Evolutionary conservation across 345 rosid genomes (phyloP).

Genomic region (Eucalyptus pauciflora): DNA sequence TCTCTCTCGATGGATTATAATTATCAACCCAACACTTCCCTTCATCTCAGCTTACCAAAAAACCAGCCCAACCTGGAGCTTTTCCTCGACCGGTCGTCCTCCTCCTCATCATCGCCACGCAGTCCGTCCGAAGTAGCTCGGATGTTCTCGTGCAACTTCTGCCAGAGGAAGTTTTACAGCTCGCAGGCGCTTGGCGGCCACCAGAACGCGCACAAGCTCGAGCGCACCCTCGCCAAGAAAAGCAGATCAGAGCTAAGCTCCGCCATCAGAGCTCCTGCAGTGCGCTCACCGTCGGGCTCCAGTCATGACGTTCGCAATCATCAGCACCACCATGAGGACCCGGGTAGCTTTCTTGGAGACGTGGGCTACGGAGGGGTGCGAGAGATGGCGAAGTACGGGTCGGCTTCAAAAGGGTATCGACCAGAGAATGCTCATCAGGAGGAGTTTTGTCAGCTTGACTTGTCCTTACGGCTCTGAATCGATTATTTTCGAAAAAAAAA

Average conservation of each 20-base stretch:
- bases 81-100: slow-evolving; percentile 45
- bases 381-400: background rate
- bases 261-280: slow-evolving; percentile 3
- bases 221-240: slow-evolving; percentile 86
- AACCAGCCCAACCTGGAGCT: slow-evolving; percentile 48
- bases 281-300: background rate
- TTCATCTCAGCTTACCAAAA: slow-evolving; percentile 43
- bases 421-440: slow-evolving; percentile 34
- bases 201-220: slow-evolving; percentile 96
- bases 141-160: slow-evolving; percentile 84
- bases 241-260: slow-evolving; percentile 38
- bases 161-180: slow-evolving; percentile 86
- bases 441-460: slow-evolving; percentile 62
- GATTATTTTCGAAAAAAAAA: background rate
- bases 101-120: slow-evolving; percentile 20
- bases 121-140: slow-evolving; percentile 14
- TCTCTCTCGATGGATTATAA: slow-evolving; percentile 23
- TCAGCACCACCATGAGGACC: background rate
- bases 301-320: background rate
- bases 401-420: slow-evolving; percentile 3
- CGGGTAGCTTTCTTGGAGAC: slow-evolving; percentile 8
- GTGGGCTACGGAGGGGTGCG: slow-evolving; percentile 5
- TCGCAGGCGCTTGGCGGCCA: slow-evolving; percentile 99
- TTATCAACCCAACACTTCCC: slow-evolving; percentile 59
- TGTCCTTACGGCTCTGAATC: slow-evolving; percentile 66